Percentiles rank a stretch among this genome's conserved stretches.
Evolutionary conservation across 768 basidiomycete genomes (phyloP).

Genomic region (Lactarius trivialis): DNA sequence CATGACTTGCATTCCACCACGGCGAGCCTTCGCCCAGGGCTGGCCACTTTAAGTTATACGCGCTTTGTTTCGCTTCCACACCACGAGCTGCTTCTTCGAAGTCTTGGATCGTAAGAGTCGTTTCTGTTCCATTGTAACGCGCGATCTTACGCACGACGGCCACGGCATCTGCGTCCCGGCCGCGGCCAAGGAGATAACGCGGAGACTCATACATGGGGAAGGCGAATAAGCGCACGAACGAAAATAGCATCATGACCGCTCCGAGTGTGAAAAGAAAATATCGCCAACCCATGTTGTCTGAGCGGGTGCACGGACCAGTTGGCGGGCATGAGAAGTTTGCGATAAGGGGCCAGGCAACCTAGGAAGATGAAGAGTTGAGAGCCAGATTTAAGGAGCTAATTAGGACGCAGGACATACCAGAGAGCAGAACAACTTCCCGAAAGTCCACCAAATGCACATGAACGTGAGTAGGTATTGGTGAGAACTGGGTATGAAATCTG

Average conservation of each 20-base stretch:
- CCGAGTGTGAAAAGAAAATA: constrained; percentile 52
- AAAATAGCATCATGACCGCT: constrained; percentile 46
- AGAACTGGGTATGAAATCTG: constrained; percentile 45
- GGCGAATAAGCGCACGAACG: constrained; percentile 44
- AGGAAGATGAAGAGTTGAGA: neutral
- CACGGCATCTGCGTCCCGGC: constrained; percentile 47
- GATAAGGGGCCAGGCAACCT: constrained; percentile 58
- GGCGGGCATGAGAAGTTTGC: constrained; percentile 45
- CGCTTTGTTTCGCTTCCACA: constrained; percentile 15
- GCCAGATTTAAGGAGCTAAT: neutral
- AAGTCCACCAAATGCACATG: constrained; percentile 53
- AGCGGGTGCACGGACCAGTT: constrained; percentile 33
- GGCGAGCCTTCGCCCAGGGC: constrained; percentile 38
- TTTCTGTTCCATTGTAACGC: constrained; percentile 40
- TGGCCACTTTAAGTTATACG: constrained; percentile 21
- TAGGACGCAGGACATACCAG: constrained; percentile 31
- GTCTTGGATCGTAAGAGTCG: constrained; percentile 39
- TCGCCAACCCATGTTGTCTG: constrained; percentile 59
- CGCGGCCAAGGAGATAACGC: constrained; percentile 49
- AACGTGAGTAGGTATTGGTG: constrained; percentile 56
- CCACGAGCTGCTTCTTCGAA: constrained; percentile 32
- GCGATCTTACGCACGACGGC: constrained; percentile 44
- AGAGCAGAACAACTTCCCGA: constrained; percentile 47
- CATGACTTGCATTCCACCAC: constrained; percentile 38
- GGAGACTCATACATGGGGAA: constrained; percentile 53